Evolutionary conservation across 2,329 filamentous ascomycete species (phyloP).

Genomic region (Fusarium pilosicola): DNA sequence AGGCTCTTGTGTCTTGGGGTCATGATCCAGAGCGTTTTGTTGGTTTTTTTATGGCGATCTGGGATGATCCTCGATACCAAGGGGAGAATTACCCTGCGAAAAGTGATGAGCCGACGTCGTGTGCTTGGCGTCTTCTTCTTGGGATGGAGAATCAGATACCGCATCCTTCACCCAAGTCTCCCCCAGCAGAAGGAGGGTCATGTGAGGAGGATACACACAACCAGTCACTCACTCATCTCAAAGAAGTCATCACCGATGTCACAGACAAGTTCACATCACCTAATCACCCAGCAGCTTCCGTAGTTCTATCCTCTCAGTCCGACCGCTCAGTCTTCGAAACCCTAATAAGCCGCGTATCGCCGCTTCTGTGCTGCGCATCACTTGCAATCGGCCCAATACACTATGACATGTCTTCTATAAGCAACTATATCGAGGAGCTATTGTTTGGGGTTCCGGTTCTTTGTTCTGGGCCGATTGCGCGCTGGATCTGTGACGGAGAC

Average conservation of each 20-base stretch:
- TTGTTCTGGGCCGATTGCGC: not conserved
- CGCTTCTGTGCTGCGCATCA: not conserved
- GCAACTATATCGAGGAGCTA: not conserved
- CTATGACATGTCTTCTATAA: not conserved
- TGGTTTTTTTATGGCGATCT: not conserved
- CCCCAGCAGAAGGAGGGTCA: not conserved
- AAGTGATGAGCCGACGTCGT: not conserved
- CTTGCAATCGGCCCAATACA: not conserved
- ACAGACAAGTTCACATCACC: not conserved
- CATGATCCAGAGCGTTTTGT: not conserved
- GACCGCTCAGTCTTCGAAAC: not conserved
- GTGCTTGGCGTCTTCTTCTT: not conserved
- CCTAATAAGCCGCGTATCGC: not conserved
- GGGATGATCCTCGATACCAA: not conserved
- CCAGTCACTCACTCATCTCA: not conserved
- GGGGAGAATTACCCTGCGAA: fast-evolving
- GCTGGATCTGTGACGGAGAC: not conserved
- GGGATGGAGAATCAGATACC: not conserved
- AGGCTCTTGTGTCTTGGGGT: not conserved
- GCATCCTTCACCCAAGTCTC: not conserved
- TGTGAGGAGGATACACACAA: too few species aligned
- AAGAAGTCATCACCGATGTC: not conserved
- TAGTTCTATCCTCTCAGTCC: not conserved
- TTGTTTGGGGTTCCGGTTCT: not conserved
- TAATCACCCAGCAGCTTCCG: not conserved